phyloP scores from a whole-genome alignment of 495 filamentous ascomycete genomes.

The Geopyxis carbonaria region DNA sequence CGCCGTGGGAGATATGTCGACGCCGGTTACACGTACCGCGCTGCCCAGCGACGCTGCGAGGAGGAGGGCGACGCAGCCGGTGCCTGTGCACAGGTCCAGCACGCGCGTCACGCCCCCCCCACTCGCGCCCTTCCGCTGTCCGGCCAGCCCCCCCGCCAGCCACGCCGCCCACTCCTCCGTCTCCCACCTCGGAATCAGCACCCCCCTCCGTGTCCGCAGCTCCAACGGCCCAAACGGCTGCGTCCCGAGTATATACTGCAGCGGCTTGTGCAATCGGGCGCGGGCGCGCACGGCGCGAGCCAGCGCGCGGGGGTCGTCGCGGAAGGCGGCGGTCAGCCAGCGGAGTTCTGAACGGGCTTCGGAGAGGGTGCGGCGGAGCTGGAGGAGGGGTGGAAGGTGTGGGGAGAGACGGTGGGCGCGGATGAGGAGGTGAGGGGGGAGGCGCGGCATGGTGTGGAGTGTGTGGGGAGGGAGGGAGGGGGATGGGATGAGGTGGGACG shows the following conservation, averaged over 20 bases:
- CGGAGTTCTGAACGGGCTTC: constrained; percentile 65
- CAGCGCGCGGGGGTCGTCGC: neutral
- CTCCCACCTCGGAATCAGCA: constrained; percentile 66
- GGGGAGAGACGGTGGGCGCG: constrained; percentile 38
- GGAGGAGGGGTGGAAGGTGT: constrained; percentile 50
- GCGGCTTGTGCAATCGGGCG: constrained; percentile 43
- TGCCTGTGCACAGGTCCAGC: constrained; percentile 76
- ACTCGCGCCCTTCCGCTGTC: constrained; percentile 1
- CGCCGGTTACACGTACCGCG: constrained; percentile 27
- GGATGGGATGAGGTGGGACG: no score
- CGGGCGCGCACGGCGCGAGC: constrained; percentile 29
- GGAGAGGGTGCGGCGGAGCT: constrained; percentile 45
- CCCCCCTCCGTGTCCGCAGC: constrained; percentile 55
- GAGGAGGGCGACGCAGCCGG: constrained; percentile 71
- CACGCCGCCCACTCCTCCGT: constrained; percentile 52
- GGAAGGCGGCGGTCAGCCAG: constrained; percentile 48
- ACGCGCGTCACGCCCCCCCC: no score
- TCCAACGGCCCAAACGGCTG: constrained; percentile 78
- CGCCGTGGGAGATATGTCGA: constrained; percentile 47
- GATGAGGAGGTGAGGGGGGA: constrained; percentile 42
- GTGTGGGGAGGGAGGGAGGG: neutral
- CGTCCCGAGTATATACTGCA: constrained; percentile 79
- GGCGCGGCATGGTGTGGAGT: constrained; percentile 50
- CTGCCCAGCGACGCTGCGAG: constrained; percentile 26
- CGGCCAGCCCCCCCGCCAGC: constrained; percentile 34